A percentile compares a stretch with the other conserved stretches of the same genome.
Conservation (phyloP, 2,329 filamentous ascomycete genomes). For the Trichoderma pleuroti region DNA sequence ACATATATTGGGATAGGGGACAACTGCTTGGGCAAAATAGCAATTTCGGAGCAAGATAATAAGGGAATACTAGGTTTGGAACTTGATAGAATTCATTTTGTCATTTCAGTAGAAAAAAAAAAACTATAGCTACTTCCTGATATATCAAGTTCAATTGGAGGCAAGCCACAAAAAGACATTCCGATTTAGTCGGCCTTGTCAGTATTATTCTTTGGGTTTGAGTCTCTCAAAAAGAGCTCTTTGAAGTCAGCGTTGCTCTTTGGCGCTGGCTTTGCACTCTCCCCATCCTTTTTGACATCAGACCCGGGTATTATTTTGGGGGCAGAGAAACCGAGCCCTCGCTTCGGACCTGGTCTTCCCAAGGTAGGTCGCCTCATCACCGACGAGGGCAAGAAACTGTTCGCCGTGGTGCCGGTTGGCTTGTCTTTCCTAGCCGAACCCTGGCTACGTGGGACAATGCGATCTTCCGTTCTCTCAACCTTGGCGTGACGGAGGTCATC, state of each 20-base stretch:
- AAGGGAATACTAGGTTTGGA: background rate
- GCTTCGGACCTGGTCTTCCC: conserved; percentile 40
- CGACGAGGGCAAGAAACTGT: conserved; percentile 43
- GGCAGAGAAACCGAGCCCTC: conserved; percentile 43
- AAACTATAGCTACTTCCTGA: background rate
- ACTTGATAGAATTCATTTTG: background rate
- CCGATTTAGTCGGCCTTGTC: background rate
- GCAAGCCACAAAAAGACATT: background rate
- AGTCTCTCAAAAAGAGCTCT: conserved; percentile 43
- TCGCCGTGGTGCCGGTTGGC: conserved; percentile 22
- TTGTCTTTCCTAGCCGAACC: conserved; percentile 30
- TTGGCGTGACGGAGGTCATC: conserved; percentile 54
- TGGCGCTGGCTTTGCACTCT: conserved; percentile 28
- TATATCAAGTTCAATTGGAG: background rate
- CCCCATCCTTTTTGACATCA: conserved; percentile 19
- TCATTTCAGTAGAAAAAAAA: background rate
- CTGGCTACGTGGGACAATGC: conserved; percentile 29
- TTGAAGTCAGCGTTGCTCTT: conserved; percentile 59
- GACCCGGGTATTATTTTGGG: conserved; percentile 24
- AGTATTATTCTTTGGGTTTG: conserved; percentile 17
- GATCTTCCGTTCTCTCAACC: conserved; percentile 36
- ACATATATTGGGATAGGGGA: conserved; percentile 9
- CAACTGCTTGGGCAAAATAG: background rate
- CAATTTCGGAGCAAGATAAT: background rate
- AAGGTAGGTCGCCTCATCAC: conserved; percentile 42